These are phyloP conservation scores for Vitis amurensis DNA, from an alignment of 164 flowering plant species.

Conservation along the genomic window DNA sequence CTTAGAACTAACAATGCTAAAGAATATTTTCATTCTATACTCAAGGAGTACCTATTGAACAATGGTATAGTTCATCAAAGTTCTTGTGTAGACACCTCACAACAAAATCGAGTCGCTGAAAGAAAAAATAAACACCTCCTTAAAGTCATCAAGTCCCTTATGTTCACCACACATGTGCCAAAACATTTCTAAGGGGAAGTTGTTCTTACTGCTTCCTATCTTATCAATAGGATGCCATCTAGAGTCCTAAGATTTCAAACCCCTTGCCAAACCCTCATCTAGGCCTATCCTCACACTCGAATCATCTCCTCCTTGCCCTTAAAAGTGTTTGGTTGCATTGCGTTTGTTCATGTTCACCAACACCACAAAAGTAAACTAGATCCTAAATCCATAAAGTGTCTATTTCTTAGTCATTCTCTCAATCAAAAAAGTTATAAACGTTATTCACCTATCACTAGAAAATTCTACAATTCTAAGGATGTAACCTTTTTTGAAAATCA, in stretches of 20 bases:
- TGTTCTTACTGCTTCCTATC: background rate
- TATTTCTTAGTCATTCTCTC: background rate
- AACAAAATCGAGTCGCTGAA: too few relatives aligned
- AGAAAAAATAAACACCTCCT: too few relatives aligned
- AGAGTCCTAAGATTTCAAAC: background rate
- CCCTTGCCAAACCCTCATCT: background rate
- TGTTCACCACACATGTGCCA: background rate
- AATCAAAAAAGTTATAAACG: background rate
- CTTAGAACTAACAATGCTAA: background rate
- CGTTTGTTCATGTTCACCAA: background rate
- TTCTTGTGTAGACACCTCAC: background rate
- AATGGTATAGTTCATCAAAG: background rate
- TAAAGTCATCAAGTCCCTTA: too few relatives aligned
- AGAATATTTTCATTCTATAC: slow-evolving; percentile 3
- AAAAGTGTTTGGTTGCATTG: background rate
- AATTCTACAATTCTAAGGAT: too few relatives aligned
- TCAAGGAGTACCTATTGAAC: background rate
- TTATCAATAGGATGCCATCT: background rate
- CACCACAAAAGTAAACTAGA: background rate
- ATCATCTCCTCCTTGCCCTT: background rate
- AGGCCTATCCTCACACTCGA: background rate
- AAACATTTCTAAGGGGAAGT: background rate
- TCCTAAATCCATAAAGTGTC: background rate
- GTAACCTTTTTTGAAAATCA: too few relatives aligned
- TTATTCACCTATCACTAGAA: too few relatives aligned